These are phyloP conservation scores for Actinomortierella wolfii DNA, from an alignment of 371 early-diverging fungal species.

Conservation along the genomic window DNA sequence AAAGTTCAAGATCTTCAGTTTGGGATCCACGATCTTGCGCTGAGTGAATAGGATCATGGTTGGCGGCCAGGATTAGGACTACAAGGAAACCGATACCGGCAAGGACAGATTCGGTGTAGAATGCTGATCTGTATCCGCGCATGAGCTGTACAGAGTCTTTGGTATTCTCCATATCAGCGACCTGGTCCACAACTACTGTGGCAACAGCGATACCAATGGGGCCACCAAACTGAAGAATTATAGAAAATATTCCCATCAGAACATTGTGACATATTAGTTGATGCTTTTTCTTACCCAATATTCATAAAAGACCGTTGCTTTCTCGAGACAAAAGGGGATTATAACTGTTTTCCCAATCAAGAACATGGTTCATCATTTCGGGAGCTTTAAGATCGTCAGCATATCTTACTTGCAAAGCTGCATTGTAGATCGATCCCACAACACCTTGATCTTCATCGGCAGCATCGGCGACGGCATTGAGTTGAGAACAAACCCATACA, in stretches of 20 bases:
- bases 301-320: too few relatives aligned
- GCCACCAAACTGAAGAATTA: conserved; percentile 6
- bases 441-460: conserved; percentile 21
- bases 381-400: too few relatives aligned
- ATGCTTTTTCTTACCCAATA: too few relatives aligned
- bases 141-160: conserved; percentile 9
- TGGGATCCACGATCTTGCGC: too few relatives aligned
- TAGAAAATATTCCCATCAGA: too few relatives aligned
- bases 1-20: too few relatives aligned
- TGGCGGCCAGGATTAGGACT: conserved; percentile 13
- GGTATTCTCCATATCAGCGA: not conserved
- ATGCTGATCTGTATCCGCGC: conserved; percentile 17
- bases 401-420: too few relatives aligned
- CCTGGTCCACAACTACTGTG: conserved; percentile 19
- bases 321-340: too few relatives aligned
- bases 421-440: conserved; percentile 5
- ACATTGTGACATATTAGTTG: too few relatives aligned
- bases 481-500: conserved; percentile 13
- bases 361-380: too few relatives aligned
- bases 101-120: conserved; percentile 15
- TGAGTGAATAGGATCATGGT: conserved; percentile 10
- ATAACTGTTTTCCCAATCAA: too few relatives aligned
- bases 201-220: conserved; percentile 29
- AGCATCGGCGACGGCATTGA: conserved; percentile 23
- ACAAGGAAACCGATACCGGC: conserved; percentile 15